Conservation (phyloP, 306 rosid species). For the Begonia loranthoides region DNA sequence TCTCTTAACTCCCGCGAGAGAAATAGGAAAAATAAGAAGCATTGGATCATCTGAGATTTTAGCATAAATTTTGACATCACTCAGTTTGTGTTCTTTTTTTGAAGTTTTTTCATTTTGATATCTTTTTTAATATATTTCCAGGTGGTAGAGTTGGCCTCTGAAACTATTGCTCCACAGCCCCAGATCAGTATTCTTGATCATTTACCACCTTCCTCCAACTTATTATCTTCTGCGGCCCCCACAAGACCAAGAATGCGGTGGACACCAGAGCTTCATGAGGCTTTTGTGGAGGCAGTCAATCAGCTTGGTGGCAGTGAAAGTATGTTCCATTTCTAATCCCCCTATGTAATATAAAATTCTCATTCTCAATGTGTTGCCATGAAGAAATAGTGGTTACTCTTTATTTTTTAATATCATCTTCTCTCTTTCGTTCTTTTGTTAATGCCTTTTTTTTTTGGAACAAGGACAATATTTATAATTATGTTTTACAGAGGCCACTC, state of each 20-base stretch:
- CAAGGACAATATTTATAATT: background rate
- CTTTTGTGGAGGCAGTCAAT: constrained; percentile 85
- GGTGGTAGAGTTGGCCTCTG: constrained; percentile 21
- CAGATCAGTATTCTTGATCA: constrained; percentile 21
- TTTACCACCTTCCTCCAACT: constrained; percentile 19
- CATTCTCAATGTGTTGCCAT: background rate
- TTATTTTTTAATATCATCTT: background rate
- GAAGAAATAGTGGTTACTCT: background rate
- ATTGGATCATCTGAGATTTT: background rate
- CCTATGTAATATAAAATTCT: background rate
- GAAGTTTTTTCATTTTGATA: no score
- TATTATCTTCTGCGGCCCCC: constrained; percentile 34
- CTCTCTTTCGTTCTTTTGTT: background rate
- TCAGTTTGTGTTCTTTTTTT: constrained; percentile 4
- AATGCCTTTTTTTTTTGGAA: background rate
- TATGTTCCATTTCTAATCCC: constrained; percentile 20
- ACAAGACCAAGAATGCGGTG: constrained; percentile 87
- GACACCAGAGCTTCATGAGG: constrained; percentile 94
- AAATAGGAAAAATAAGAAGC: no score
- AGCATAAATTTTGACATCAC: constrained; percentile 2
- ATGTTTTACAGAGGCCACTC: constrained; percentile 70
- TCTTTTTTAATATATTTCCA: constrained; percentile 2
- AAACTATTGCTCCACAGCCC: constrained; percentile 30
- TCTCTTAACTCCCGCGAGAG: no score
- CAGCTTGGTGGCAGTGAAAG: constrained; percentile 88